phyloP scores from a whole-genome alignment of 2,329 filamentous ascomycete species.

The Alternaria tenuissima region DNA sequence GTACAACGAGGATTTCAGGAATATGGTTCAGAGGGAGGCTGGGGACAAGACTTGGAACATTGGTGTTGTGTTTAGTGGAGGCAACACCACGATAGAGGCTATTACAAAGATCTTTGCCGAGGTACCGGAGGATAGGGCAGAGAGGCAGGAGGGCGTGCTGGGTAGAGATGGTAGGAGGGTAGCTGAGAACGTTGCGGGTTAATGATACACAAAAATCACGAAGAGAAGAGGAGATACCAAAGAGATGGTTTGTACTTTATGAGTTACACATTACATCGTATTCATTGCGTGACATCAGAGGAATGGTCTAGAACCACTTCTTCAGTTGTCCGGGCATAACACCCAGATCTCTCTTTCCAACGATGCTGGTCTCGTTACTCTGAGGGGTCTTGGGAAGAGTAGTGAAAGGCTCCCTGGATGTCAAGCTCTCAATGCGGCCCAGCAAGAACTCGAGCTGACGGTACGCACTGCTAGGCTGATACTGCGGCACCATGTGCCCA shows the following conservation, averaged over 20 bases:
- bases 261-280: background rate
- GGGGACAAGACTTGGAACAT: conserved; percentile 78
- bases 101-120: conserved; percentile 63
- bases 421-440: conserved; percentile 69
- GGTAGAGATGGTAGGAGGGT: conserved; percentile 52
- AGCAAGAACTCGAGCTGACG: conserved; percentile 78
- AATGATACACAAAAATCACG: conserved; percentile 1
- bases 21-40: conserved; percentile 72
- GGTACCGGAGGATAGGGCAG: conserved; percentile 35
- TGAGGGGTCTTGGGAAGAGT: conserved; percentile 26
- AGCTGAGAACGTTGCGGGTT: conserved; percentile 59
- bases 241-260: background rate
- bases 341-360: conserved; percentile 13
- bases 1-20: conserved; percentile 81
- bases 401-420: conserved; percentile 43
- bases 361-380: conserved; percentile 15
- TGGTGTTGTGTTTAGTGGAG: conserved; percentile 68
- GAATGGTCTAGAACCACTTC: conserved; percentile 18
- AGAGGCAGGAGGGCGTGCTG: conserved; percentile 53
- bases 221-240: background rate
- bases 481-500: conserved; percentile 75
- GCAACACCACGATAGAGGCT: conserved; percentile 70
- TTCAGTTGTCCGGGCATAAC: conserved; percentile 9
- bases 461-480: conserved; percentile 72
- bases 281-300: background rate